A percentile compares a stretch with the other conserved stretches of the same genome.
These are phyloP conservation scores for Fraxinus paxiana DNA, from an alignment of 305 asterid species.

Conservation along the genomic window DNA sequence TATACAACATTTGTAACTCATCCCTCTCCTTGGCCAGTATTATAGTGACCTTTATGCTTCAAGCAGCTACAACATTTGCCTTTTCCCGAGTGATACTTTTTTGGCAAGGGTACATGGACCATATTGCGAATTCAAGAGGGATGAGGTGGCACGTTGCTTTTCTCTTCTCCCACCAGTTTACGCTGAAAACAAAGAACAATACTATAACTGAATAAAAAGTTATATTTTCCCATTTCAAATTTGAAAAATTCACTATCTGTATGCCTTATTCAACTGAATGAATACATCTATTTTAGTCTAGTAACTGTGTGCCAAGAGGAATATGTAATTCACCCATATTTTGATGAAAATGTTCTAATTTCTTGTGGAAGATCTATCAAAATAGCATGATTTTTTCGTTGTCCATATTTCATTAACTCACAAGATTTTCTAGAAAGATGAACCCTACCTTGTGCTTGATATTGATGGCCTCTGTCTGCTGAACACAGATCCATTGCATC, in stretches of 20 bases:
- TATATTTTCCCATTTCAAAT: neutral
- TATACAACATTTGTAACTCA: neutral
- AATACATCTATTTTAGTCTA: neutral
- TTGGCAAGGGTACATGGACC: neutral
- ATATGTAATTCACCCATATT: neutral
- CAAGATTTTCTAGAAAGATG: neutral
- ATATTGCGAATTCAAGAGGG: neutral
- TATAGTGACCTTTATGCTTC: neutral
- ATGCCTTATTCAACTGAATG: neutral
- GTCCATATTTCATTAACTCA: neutral
- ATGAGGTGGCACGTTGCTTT: neutral
- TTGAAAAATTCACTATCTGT: neutral
- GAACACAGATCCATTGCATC: neutral
- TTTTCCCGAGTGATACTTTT: neutral
- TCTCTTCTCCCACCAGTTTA: neutral
- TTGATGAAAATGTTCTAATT: neutral
- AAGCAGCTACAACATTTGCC: neutral
- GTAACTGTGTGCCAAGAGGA: neutral
- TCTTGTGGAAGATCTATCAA: neutral
- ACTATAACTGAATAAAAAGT: neutral
- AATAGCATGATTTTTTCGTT: neutral
- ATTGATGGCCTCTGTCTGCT: neutral
- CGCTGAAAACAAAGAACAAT: neutral
- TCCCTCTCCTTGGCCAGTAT: neutral
- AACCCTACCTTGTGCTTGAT: neutral